Base-by-base conservation (phyloP, 1,284 basidiomycete species). In the Papiliotrema nemorosa region DNA sequence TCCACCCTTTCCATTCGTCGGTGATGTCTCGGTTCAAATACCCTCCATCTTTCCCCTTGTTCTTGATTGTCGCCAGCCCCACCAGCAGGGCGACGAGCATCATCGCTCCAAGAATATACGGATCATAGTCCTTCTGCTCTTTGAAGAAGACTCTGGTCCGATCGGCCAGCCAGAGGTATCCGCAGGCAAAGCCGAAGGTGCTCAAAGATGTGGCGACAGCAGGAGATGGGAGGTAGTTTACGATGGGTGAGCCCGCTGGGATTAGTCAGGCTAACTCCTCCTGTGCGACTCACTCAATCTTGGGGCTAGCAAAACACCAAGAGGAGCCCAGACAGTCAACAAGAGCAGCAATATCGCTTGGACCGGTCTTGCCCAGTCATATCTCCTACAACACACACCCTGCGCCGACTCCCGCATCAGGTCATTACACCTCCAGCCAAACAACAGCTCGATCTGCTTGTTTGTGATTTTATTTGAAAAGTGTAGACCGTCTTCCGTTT, bases 1-100 rank as follows among this genome's bases (percentile, higher is more conserved):
- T 94, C 90, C 90, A 93, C 1, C 90, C 90, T 71, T 93, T 93
- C 88, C 88, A 91, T 73, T 94, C 90, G 63, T 94, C 89, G 0
- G 89, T 92, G 71, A 93, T 88, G 47, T 91, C 88, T 47, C 90
- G 80, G 64, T 90, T 92, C 59, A 93, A 76, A 72, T 91, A 88
- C 0, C 90, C 90, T 43, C 87, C 74, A 67, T 93, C 89, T 61
- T 87, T 88, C 48, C 77, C 77, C 24, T 69, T 61, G 21, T 81
- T 81, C 65, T 83, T 84, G 53, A 87, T 74, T 0, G 85, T 88
- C 7, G 71, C 73, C 34, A 90, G 64, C 6, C 89, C 90, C 10
- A 79, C 72, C 10, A 66, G 73, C 13, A 91, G 73, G 26, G 78
- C 76, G 14, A 75, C 59, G n/a, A 86, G 31, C 58, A 74, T 80